Conservation (phyloP, 192 early-diverging fungal genomes). For the Entomortierella chlamydospora region DNA sequence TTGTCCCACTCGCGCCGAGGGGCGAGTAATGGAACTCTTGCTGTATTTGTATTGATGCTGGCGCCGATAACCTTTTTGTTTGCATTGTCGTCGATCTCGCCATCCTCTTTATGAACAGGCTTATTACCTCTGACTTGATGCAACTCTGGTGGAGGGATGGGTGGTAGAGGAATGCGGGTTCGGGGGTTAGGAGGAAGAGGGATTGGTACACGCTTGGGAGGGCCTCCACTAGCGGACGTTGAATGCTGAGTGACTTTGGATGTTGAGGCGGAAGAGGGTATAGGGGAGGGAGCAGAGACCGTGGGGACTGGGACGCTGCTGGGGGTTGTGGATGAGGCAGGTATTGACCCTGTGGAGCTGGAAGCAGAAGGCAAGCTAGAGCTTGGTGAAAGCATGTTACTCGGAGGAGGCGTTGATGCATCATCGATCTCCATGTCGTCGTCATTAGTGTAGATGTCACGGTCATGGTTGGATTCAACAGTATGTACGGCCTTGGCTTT, state of each 20-base stretch:
- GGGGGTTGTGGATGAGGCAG: slow-evolving; percentile 6
- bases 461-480: slow-evolving; percentile 34
- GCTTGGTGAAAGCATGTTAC: slow-evolving; percentile 26
- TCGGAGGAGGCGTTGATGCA: slow-evolving; percentile 53
- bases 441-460: slow-evolving; percentile 48
- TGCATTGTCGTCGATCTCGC: slow-evolving; percentile 16
- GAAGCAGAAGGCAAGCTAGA: slow-evolving; percentile 6
- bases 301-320: background rate
- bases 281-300: slow-evolving; percentile 1
- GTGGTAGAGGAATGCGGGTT: slow-evolving; percentile 42
- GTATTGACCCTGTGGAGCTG: slow-evolving; percentile 14
- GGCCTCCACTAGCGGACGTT: background rate
- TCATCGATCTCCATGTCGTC: slow-evolving; percentile 62
- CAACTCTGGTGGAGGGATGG: slow-evolving; percentile 36
- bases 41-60: background rate
- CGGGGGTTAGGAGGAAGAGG: slow-evolving; percentile 45
- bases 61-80: background rate
- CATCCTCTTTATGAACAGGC: slow-evolving; percentile 31
- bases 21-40: slow-evolving; percentile 8
- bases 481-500: slow-evolving; percentile 38
- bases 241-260: slow-evolving; percentile 10
- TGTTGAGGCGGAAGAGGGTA: slow-evolving; percentile 14
- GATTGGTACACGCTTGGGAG: slow-evolving; percentile 29
- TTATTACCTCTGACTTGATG: slow-evolving; percentile 49
- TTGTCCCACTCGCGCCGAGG: slow-evolving; percentile 48